Conservation (phyloP, 208 protist species). For the Paratrypanosoma confusum region DNA sequence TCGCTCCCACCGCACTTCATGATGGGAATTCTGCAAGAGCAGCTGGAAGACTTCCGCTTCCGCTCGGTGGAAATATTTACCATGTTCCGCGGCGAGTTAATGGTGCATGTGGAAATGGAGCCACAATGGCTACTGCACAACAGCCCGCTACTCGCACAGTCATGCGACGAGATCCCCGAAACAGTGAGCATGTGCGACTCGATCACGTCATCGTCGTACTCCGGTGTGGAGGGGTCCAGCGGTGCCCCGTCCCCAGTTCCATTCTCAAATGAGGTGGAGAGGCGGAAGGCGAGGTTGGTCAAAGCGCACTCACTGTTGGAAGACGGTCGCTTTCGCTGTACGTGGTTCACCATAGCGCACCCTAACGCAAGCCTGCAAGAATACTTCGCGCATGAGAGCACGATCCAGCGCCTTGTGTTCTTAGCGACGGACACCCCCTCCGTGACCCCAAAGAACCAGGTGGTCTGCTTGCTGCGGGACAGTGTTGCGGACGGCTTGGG, state of each 20-base stretch:
- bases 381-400: slow-evolving; percentile 5
- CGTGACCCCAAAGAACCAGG: neutral
- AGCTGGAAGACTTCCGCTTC: slow-evolving; percentile 6
- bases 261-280: no score
- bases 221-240: no score
- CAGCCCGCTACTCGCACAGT: no score
- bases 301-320: no score
- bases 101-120: slow-evolving; percentile 15
- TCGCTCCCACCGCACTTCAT: no score
- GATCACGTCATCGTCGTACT: no score
- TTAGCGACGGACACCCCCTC: slow-evolving; percentile 6
- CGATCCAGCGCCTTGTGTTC: slow-evolving; percentile 27
- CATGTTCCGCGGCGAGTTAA: slow-evolving; percentile 7
- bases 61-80: slow-evolving; percentile 13
- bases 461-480: neutral
- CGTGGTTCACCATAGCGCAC: slow-evolving; percentile 19
- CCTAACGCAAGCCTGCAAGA: slow-evolving; percentile 2
- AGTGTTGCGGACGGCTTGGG: slow-evolving; percentile 13
- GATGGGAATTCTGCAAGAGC: no score
- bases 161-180: no score
- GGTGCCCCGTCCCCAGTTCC: no score
- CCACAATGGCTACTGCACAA: slow-evolving; percentile 11
- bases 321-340: slow-evolving; percentile 1
- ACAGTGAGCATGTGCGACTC: no score
- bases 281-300: no score